These are phyloP conservation scores for Suillus tomentosus DNA, from an alignment of 768 basidiomycete genomes.

Conservation along the genomic window DNA sequence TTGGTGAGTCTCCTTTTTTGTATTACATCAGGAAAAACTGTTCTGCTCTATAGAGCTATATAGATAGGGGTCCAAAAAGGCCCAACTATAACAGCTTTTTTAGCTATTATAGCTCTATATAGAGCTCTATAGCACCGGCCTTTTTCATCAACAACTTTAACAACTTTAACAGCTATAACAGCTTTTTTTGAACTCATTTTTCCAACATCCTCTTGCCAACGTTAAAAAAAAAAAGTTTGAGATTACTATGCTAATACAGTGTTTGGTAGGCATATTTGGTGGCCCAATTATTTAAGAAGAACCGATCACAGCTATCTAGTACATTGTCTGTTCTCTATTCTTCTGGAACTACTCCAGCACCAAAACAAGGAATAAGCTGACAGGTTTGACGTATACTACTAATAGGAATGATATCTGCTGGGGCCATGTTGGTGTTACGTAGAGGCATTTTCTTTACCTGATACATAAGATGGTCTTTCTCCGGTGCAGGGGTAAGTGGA, in stretches of 20 bases:
- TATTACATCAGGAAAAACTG: slow-evolving; percentile 1
- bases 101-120: not conserved
- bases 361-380: not conserved
- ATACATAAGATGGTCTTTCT: not conserved
- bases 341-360: not conserved
- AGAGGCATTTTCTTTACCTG: not conserved
- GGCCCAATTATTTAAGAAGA: not conserved
- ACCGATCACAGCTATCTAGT: not conserved
- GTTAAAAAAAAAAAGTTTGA: not conserved
- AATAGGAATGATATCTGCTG: not conserved
- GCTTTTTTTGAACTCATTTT: not conserved
- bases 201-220: not conserved
- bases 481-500: not conserved
- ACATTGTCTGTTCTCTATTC: not conserved
- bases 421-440: not conserved
- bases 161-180: not conserved
- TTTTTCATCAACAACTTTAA: not conserved
- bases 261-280: not conserved
- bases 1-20: no score
- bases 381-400: not conserved
- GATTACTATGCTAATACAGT: not conserved
- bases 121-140: not conserved
- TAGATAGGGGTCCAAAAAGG: slow-evolving; percentile 1
- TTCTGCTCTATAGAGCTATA: not conserved
- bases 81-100: not conserved